Evolutionary conservation across 345 rosid species (phyloP).

Genomic region (Euphorbia pulcherrima): DNA sequence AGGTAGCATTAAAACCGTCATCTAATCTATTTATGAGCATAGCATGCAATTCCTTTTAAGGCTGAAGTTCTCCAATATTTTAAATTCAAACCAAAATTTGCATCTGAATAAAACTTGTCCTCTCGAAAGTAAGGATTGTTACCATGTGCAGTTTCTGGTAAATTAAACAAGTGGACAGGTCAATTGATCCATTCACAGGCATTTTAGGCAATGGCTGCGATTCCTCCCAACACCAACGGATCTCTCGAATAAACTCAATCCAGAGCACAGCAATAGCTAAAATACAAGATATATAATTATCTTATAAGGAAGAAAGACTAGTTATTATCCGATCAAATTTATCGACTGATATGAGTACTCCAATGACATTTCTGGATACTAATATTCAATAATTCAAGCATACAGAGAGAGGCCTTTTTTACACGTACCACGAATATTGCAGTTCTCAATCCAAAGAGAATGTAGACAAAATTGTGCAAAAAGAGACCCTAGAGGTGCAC

Average conservation of each 20-base stretch:
- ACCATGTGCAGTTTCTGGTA: constrained; percentile 95
- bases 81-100: neutral
- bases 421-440: constrained; percentile 83
- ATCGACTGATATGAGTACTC: neutral
- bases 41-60: neutral
- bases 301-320: constrained; percentile 6
- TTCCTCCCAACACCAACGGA: constrained; percentile 99
- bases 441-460: constrained; percentile 84
- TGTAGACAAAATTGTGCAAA: constrained; percentile 85
- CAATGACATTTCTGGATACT: neutral
- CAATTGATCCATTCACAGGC: constrained; percentile 58
- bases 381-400: neutral
- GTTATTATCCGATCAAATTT: neutral
- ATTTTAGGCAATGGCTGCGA: constrained; percentile 76
- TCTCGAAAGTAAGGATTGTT: constrained; percentile 21
- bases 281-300: constrained; percentile 12
- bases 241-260: constrained; percentile 94
- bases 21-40: neutral
- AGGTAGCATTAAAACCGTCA: neutral
- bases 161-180: constrained; percentile 79
- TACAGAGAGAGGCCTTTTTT: constrained; percentile 9
- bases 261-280: constrained; percentile 86
- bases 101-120: neutral
- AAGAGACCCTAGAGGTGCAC: constrained; percentile 74
- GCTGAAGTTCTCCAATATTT: neutral